Conservation (phyloP, 23 red algal genomes). For the Gracilariopsis chorda region DNA sequence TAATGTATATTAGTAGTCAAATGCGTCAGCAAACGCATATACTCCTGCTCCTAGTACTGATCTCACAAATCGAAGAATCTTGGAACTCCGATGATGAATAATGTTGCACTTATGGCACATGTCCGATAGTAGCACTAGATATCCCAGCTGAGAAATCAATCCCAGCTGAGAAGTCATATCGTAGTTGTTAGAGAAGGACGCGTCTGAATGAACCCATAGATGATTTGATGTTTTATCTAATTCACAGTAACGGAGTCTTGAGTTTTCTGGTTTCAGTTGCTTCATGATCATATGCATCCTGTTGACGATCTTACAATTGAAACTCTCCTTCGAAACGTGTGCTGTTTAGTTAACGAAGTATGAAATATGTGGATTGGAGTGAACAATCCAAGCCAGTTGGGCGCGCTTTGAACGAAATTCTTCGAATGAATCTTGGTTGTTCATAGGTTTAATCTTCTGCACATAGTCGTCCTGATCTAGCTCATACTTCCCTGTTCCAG, state of each 20-base stretch:
- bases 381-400: too few species aligned
- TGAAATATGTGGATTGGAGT: too few species aligned
- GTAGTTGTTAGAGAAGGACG: background rate
- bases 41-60: background rate
- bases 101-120: background rate
- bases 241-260: background rate
- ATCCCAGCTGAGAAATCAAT: background rate
- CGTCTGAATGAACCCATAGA: background rate
- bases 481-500: background rate
- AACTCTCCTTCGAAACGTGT: background rate
- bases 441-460: background rate
- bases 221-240: too few species aligned
- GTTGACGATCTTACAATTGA: background rate
- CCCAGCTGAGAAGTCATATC: background rate
- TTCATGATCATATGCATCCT: background rate
- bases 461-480: background rate
- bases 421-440: background rate
- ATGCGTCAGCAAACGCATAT: background rate
- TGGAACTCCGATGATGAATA: background rate
- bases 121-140: background rate
- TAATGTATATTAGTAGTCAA: background rate
- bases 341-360: too few species aligned
- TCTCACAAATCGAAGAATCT: background rate
- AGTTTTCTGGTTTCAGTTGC: background rate
- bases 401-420: background rate